A percentile compares a stretch with the other conserved stretches of the same genome.
These are phyloP conservation scores for Lanmaoa pseudosensibilis DNA, from an alignment of 768 basidiomycete species.

Conservation along the genomic window DNA sequence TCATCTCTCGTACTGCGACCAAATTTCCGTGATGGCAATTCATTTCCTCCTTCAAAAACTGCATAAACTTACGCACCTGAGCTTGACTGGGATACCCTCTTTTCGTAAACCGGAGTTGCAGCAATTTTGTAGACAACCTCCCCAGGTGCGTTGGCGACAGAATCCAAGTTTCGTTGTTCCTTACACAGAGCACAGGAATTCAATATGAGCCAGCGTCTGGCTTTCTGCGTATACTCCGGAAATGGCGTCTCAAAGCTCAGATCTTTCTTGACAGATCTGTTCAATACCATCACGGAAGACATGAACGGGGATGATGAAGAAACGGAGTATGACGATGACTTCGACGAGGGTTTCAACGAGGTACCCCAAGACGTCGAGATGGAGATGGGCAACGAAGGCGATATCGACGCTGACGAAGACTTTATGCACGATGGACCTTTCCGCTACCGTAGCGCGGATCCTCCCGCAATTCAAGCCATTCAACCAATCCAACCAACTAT, in stretches of 20 bases:
- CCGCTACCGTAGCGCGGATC: constrained; percentile 24
- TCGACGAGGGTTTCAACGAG: constrained; percentile 37
- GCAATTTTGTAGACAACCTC: constrained; percentile 85
- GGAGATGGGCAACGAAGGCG: constrained; percentile 37
- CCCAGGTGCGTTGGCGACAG: constrained; percentile 56
- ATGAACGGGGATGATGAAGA: constrained; percentile 65
- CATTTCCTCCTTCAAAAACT: constrained; percentile 87
- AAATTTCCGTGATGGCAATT: constrained; percentile 88
- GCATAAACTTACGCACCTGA: constrained; percentile 91
- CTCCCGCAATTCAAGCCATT: constrained; percentile 7
- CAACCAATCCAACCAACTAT: constrained; percentile 15
- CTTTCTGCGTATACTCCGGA: constrained; percentile 97
- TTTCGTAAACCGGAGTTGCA: constrained; percentile 86
- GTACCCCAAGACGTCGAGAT: constrained; percentile 32
- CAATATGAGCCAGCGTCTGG: constrained; percentile 80
- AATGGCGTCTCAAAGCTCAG: constrained; percentile 84
- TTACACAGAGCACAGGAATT: constrained; percentile 63
- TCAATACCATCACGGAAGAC: constrained; percentile 71
- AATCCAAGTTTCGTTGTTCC: background rate
- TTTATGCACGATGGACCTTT: constrained; percentile 34
- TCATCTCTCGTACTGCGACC: constrained; percentile 96
- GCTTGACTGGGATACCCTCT: constrained; percentile 93
- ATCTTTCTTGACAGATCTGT: constrained; percentile 71
- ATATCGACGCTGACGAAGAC: constrained; percentile 50
- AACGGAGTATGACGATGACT: constrained; percentile 59